Evolutionary conservation across 2,329 filamentous ascomycete genomes (phyloP).

Genomic region (Claviceps spartinae): DNA sequence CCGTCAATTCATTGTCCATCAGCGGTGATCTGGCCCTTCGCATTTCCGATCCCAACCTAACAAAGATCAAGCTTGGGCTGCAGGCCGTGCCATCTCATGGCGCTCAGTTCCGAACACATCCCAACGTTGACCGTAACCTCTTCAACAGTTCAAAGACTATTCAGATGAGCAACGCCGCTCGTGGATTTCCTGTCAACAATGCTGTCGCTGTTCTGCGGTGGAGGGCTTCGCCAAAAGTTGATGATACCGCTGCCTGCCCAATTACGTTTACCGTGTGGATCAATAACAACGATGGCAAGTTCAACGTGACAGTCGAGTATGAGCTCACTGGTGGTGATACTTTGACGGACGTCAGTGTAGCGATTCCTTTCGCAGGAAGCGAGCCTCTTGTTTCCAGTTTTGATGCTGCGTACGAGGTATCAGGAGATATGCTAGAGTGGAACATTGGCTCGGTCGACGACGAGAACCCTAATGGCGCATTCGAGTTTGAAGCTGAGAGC

Average conservation of each 20-base stretch:
- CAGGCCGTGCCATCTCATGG: constrained; percentile 64
- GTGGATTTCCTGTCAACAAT: constrained; percentile 90
- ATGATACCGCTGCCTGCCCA: constrained; percentile 68
- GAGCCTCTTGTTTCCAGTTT: constrained; percentile 88
- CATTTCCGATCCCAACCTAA: constrained; percentile 76
- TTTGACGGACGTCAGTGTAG: constrained; percentile 72
- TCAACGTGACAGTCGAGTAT: constrained; percentile 89
- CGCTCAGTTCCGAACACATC: constrained; percentile 87
- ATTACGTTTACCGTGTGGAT: constrained; percentile 98
- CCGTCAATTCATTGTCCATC: constrained; percentile 72
- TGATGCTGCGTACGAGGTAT: constrained; percentile 87
- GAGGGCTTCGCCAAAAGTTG: constrained; percentile 70
- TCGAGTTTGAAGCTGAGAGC: constrained; percentile 88
- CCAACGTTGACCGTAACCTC: constrained; percentile 81
- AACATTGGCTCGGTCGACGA: constrained; percentile 76
- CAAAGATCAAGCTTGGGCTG: constrained; percentile 80
- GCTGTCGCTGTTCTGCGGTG: constrained; percentile 86
- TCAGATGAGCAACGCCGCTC: constrained; percentile 76
- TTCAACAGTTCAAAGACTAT: constrained; percentile 77
- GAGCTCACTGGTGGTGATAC: constrained; percentile 72
- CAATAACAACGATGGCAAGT: constrained; percentile 73
- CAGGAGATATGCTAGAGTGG: constrained; percentile 89
- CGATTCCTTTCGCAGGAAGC: constrained; percentile 71
- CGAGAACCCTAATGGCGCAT: constrained; percentile 69
- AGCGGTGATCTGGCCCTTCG: constrained; percentile 87